Conservation (phyloP, 2,329 filamentous ascomycete genomes). For the Escovopsis sp. region DNA sequence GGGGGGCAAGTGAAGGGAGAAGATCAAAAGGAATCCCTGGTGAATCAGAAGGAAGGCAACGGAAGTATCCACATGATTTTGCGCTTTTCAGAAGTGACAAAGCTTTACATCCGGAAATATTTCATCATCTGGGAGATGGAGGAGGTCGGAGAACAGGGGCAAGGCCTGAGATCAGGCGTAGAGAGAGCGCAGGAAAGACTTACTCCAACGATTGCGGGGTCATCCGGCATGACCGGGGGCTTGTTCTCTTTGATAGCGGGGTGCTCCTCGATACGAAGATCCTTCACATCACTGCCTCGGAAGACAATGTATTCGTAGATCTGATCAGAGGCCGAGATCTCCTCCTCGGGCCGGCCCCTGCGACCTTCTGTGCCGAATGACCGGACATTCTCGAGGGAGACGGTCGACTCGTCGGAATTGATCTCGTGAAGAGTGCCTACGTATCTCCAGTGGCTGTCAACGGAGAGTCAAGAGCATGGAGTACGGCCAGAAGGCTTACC, state of each 20-base stretch:
- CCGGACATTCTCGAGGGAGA: constrained; percentile 89
- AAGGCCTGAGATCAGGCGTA: background rate
- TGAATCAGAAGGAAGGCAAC: constrained; percentile 99
- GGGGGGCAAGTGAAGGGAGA: background rate
- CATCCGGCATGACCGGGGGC: constrained; percentile 69
- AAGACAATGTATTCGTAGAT: constrained; percentile 99
- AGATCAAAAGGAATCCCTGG: constrained; percentile 5
- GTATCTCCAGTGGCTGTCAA: constrained; percentile 48
- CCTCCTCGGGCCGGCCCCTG: constrained; percentile 59
- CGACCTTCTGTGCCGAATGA: constrained; percentile 92
- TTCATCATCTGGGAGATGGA: constrained; percentile 58
- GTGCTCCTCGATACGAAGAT: constrained; percentile 81
- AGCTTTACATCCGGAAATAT: constrained; percentile 90
- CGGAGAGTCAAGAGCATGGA: constrained; percentile 7
- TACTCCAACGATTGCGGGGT: constrained; percentile 94
- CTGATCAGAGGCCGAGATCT: constrained; percentile 70
- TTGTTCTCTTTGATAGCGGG: constrained; percentile 59
- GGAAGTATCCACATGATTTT: constrained; percentile 94
- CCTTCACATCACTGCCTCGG: constrained; percentile 94
- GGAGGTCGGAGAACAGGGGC: no score
- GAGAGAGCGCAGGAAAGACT: constrained; percentile 30
- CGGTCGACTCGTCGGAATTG: constrained; percentile 92
- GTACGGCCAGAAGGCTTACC: constrained; percentile 39
- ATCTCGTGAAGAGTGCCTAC: constrained; percentile 93
- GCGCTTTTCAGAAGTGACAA: constrained; percentile 76